Base-by-base conservation (phyloP, 2,329 filamentous ascomycete species). In the Paecilomyces variotii region DNA sequence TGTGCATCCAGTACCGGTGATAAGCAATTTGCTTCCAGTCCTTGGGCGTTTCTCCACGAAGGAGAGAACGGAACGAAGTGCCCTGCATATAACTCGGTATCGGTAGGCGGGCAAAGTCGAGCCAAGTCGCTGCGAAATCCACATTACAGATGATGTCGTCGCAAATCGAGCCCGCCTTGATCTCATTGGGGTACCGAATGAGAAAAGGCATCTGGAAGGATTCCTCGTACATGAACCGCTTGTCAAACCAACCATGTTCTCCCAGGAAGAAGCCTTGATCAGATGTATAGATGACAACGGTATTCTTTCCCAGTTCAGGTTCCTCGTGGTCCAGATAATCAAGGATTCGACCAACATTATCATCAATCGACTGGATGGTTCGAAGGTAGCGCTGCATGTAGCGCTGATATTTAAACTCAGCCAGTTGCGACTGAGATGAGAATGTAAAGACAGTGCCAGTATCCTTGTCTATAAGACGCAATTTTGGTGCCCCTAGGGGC, bases 201-300 rank as follows among this genome's bases (percentile, higher is more conserved):
- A 83, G 64, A 54, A 83, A 80, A 0, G 81, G 80, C 81, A 83
- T 83, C 67, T 83, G 80, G 68, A 83, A 83, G 12, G 72, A 76
- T 66, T 83, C 79, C 61, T 84, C 80, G 67, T 83, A 83, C 77
- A 83, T 82, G 66, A 83, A 82, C 2, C 81, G 76, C 68, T 83
- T 83, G 65, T 83, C 81, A 62, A 82, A 83, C 80, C 80, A 83
- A 56, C 81, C 80, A 60, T 83, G 81, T 59, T 83, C 81, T 6
- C 80, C 80, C 0, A 83, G 75, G 66, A 83, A 83, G 70, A 83
- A 83, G 4, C 81, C 81, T 60, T 83, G 80, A 61, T 82, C 80
- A 0, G 78, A 81, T 0, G 78, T 82, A 61, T 83, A 83, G n/a
- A 82, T 72, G 1, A 83, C 76, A 2, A 83, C 67, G 0, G 80